Base-by-base conservation (phyloP, 1,139 yeast species). In the Protomyces inundatus region DNA sequence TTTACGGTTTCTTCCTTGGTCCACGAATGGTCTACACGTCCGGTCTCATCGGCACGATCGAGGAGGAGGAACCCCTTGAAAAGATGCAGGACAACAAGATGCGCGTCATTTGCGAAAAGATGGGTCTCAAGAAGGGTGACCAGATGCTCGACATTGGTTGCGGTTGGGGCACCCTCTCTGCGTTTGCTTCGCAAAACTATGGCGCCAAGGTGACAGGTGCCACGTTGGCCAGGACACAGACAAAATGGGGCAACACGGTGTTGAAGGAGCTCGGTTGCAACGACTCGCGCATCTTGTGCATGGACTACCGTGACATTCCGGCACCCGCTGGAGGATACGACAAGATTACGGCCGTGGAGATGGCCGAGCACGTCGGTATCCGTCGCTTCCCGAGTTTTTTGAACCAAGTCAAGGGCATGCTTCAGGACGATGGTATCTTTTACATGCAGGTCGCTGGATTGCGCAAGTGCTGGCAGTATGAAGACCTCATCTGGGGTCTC, bases 301-400 rank as follows among this genome's bases (percentile, higher is more conserved):
- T 85, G 75, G 97, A 90, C 77, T 90, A 90, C 80, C 87, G 97
- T 77, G 97, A 90, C 74, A 82, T 96, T 59, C 97, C 97, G 65
- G 80, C 83, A 66, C 87, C 95, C 45, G 79, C 77, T 71, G 90
- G 89, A 66, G 82, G 84, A 76, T 90, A 90, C 77, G 85, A 90
- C 79, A 89, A 90, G 77, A 90, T 90, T 73, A 87, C 95, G 61
- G 88, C 95, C 78, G 81, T 90, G 75, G 97, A 90, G 80, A 90
- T 90, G 97, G 91, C 96, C 51, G 97, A 90, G 80, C 97, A 90
- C 76, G 97, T 90, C 74, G 97, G 97, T 74, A 87, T 90, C 71
- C 85, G 96, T 77, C 86, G 90, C 74, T 87, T 90, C 70, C 77
- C 84, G 60, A 73, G 87, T 46, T 90, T 90, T 79, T 80, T 90